These are phyloP conservation scores for Alternaria postmessia DNA, from an alignment of 2,329 filamentous ascomycete genomes.

Conservation along the genomic window DNA sequence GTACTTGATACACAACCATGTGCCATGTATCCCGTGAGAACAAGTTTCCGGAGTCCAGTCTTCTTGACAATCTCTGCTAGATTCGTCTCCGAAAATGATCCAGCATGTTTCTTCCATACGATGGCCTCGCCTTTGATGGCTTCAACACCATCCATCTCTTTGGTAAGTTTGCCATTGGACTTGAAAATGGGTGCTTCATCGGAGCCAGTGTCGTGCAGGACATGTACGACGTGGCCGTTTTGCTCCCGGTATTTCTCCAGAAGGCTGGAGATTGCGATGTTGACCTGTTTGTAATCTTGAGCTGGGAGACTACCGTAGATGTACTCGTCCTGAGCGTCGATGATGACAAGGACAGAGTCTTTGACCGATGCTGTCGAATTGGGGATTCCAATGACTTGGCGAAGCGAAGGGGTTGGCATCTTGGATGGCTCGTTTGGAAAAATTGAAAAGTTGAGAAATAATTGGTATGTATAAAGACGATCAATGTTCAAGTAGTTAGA, in stretches of 20 bases:
- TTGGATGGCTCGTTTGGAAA: background rate
- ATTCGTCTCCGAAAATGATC: background rate
- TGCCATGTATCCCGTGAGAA: background rate
- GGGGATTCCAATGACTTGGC: slow-evolving; percentile 1
- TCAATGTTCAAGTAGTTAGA: background rate
- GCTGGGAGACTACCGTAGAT: background rate
- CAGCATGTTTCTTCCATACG: background rate
- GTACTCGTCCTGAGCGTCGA: slow-evolving; percentile 1
- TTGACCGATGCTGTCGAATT: slow-evolving; percentile 1
- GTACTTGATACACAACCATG: slow-evolving; percentile 5
- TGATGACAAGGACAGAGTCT: background rate
- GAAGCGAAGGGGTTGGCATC: background rate
- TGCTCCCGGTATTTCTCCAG: background rate
- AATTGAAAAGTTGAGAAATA: background rate
- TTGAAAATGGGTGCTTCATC: background rate
- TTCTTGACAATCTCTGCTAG: background rate
- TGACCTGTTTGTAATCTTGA: background rate
- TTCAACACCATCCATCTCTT: background rate
- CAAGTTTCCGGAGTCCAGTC: background rate
- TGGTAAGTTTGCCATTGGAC: background rate
- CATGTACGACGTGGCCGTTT: background rate
- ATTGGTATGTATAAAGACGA: background rate
- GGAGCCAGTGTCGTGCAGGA: background rate
- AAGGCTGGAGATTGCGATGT: background rate
- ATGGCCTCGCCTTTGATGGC: background rate